A percentile compares a stretch with the other conserved stretches of the same genome.
Conservation (phyloP, 148 eudicot genomes). For the Rhododendron ferrugineum region DNA sequence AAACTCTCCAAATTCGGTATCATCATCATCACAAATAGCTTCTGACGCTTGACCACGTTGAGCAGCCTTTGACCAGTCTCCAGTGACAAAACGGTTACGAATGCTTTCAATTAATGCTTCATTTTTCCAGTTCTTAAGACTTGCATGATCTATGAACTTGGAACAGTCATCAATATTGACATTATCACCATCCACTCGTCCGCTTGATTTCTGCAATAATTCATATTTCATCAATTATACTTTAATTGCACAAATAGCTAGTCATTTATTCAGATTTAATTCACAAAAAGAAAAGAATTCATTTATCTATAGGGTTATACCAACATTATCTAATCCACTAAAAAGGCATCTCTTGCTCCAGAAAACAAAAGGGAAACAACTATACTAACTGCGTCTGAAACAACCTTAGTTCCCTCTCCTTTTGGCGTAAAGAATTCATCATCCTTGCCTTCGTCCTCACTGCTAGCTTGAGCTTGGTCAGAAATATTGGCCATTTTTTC, state of each 20-base stretch:
- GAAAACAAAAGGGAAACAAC: not conserved
- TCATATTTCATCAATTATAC: not conserved
- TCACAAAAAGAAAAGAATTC: not conserved
- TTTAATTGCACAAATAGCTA: not conserved
- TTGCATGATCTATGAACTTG: slow-evolving; percentile 32
- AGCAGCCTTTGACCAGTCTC: slow-evolving; percentile 84
- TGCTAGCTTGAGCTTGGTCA: slow-evolving; percentile 25
- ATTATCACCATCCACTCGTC: slow-evolving; percentile 32
- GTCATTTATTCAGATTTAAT: not conserved
- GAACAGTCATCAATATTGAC: slow-evolving; percentile 67
- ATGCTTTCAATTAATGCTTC: slow-evolving; percentile 48
- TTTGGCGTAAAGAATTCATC: slow-evolving; percentile 81
- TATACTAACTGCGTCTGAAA: not conserved
- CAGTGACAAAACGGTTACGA: slow-evolving; percentile 87
- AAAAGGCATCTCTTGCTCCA: slow-evolving; percentile 8
- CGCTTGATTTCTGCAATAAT: slow-evolving; percentile 29
- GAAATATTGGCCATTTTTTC: slow-evolving; percentile 15
- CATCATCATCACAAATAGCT: slow-evolving; percentile 37
- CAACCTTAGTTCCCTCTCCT: slow-evolving; percentile 89
- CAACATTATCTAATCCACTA: not conserved
- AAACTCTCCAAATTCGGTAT: slow-evolving; percentile 58
- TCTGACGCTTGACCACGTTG: slow-evolving; percentile 43
- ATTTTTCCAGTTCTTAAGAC: slow-evolving; percentile 48
- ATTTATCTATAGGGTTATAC: not conserved
- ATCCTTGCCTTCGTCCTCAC: slow-evolving; percentile 65